Evolutionary conservation across 371 early-diverging fungal genomes (phyloP), one percentile per base, ranked within the genome.

Genomic region (Syncephalastrum racemosum): DNA sequence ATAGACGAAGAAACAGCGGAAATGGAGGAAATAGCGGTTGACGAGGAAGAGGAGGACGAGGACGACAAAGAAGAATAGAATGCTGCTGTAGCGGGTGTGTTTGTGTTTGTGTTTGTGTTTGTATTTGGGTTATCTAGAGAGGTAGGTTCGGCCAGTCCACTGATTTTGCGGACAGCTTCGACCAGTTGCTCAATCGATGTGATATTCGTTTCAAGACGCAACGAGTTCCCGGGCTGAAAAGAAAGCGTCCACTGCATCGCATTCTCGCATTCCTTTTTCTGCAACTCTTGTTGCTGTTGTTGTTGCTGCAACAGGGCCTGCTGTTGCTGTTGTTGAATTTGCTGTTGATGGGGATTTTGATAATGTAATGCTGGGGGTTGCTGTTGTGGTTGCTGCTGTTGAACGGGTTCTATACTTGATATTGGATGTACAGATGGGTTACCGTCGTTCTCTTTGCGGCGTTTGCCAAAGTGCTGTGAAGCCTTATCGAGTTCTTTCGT

Each of bases 401-500:
- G 23, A 46, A 31, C 7, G 1, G 31, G 31, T 31, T 3, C 7
- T 8, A 31, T 7, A 31, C 7, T 8, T 31, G 31, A 8, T 31
- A 31, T 31, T 31, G 31, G 31, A 8, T 31, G 31, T 31, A 31
- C 31, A 31, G 31, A 31, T 31, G 7, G 31, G 8, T 8, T 7
- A 31, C 20, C 19, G 20, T 31, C 31, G 31, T 31, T 40, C 46
- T 58, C 59, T 44, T 57, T 65, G 13, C 62, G 60, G 36, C 56
- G 60, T 53, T 71, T 66, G 4, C 66, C 66, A 53, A 79, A 74
- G 27, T 73, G 74, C 2, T 52, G 61, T 4, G 80, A 76, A 0
- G 75, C 80, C 50, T 67, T 70, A 27, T 79, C 80, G 13, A 79
- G 70, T 41, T 76, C 80, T 54, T 71, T 70, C 8, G 77, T 76